These are phyloP conservation scores for Scenedesmus sp. DNA, from an alignment of 163 green algal species.

Conservation along the genomic window DNA sequence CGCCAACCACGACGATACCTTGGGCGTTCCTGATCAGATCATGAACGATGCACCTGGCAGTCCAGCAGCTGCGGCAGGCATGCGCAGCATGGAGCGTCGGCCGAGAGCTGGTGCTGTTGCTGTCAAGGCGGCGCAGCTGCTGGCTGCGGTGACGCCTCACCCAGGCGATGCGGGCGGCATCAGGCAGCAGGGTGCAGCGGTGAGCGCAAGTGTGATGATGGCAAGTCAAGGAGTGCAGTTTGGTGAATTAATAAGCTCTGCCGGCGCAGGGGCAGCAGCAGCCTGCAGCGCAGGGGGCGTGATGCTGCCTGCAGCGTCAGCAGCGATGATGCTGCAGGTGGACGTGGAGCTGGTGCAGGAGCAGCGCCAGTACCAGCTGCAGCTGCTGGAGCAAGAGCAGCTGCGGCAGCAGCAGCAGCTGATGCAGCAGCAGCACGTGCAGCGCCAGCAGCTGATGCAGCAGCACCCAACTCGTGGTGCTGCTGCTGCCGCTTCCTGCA, in stretches of 20 bases:
- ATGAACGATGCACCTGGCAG: neutral
- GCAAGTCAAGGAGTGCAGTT: neutral
- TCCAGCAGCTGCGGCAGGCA: neutral
- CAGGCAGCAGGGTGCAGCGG: too few species aligned
- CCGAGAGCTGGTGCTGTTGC: neutral
- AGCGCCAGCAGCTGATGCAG: neutral
- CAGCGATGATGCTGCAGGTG: neutral
- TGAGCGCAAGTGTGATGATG: too few species aligned
- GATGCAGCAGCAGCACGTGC: neutral
- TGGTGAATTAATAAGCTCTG: neutral
- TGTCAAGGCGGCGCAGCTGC: neutral
- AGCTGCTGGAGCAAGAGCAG: slow-evolving; percentile 23
- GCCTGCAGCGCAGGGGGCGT: neutral
- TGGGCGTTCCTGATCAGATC: neutral
- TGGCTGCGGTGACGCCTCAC: neutral
- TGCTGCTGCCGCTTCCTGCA: neutral
- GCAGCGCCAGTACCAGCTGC: slow-evolving; percentile 16
- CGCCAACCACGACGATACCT: neutral
- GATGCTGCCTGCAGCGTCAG: neutral
- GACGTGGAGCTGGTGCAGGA: slow-evolving; percentile 28
- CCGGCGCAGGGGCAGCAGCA: neutral
- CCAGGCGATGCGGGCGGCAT: neutral
- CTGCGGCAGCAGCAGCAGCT: slow-evolving; percentile 25
- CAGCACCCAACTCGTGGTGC: neutral
- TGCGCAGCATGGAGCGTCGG: neutral